Evolutionary conservation across 2,329 filamentous ascomycete species (phyloP), one percentile per base, ranked within the genome.

Genomic region (Ophiosphaerella narmari): DNA sequence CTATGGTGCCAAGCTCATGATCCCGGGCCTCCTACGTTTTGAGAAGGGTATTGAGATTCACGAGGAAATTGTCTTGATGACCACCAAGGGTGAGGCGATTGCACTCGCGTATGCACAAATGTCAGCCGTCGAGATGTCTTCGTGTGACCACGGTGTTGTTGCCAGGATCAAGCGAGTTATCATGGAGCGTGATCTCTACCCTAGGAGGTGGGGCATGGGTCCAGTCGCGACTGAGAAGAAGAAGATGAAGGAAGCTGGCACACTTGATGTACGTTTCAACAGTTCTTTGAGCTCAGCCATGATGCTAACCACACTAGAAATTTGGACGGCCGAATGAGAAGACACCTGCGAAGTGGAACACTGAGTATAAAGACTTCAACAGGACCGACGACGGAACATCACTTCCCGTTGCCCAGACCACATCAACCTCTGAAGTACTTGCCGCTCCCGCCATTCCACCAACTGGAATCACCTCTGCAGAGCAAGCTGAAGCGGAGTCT

Each of bases 101-200:
- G 94, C 94, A 52, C 85, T 99, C 55, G 94, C 89, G 67, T 96
- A 97, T 68, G 91, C 94, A 14, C 90, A 96, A 76, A 99, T 99
- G 94, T 96, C 91, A 34, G 96, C 92, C 2, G 91, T 97, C 41
- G 94, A 97, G 79, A 90, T 99, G 77, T 91, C 91, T 26, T 93
- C 91, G 31, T 97, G 94, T 77, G 92, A 97, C 73, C 94, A 99
- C 77, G 94, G 94, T 66, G 91, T 97, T 51, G 93, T 97, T 52
- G 94, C 94, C 66, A 97, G 97, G 83, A 91, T 99, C 74, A 99
- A 99, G 87, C 88, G 94, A 68, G 96, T 92, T 77, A 99, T 99
- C 77, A 99, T 99, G 94, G 94, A 99, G 83, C 90, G 94, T 67
- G 94, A 97, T 74, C 83, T 97, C 52, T 99, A 99, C 83, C 94